These are phyloP conservation scores for Gleditsia sinensis DNA, from an alignment of 306 rosid genomes.

Conservation along the genomic window DNA sequence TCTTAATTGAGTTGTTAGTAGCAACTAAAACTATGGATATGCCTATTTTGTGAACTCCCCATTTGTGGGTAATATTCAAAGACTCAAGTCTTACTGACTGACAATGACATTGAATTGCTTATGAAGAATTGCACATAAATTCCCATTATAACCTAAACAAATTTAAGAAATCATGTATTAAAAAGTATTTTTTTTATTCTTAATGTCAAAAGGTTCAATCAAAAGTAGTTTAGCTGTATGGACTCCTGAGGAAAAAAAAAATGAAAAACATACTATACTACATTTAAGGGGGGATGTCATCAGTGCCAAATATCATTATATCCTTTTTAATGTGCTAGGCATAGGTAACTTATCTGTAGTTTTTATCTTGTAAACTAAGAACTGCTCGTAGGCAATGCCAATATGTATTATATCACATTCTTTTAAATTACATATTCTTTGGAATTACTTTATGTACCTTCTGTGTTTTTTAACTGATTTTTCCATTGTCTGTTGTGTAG, in stretches of 20 bases:
- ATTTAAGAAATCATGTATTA: not conserved
- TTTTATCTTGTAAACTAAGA: not conserved
- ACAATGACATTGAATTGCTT: not conserved
- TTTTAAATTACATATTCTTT: conserved; percentile 7
- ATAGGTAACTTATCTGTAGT: conserved; percentile 3
- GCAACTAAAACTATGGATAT: not conserved
- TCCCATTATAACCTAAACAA: not conserved
- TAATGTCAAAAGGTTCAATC: not conserved
- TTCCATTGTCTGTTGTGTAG: conserved; percentile 45
- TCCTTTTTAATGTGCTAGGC: conserved; percentile 4
- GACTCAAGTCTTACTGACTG: not conserved
- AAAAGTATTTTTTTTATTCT: not conserved
- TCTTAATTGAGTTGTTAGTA: not conserved
- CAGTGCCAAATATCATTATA: not conserved
- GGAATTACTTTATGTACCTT: conserved; percentile 15
- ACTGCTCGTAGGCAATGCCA: not conserved
- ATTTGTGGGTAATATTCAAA: not conserved
- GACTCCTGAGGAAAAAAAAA: not conserved
- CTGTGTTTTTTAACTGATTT: conserved; percentile 26
- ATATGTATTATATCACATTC: not conserved
- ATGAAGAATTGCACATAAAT: not conserved
- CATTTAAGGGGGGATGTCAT: not conserved
- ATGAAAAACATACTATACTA: not conserved
- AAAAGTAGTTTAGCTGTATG: not conserved
- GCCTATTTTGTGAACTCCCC: not conserved